phyloP scores from a whole-genome alignment of 768 basidiomycete genomes.

The Tylopilus intermedius region DNA sequence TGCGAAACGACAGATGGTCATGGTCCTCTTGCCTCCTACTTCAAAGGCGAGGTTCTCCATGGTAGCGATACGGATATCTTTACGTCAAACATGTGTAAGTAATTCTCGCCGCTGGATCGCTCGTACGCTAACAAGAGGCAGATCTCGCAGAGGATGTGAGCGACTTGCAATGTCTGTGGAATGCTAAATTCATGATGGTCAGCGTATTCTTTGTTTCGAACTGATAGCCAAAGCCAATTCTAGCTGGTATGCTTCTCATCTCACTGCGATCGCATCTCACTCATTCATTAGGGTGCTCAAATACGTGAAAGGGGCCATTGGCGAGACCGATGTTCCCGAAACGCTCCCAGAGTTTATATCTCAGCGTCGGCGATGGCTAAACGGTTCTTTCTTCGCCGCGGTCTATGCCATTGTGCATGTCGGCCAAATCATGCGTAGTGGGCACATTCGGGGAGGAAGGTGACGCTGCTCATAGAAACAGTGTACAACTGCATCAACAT shows the following conservation, averaged over 20 bases:
- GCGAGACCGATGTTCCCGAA: slow-evolving; percentile 93
- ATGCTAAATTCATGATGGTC: slow-evolving; percentile 11
- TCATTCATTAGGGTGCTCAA: slow-evolving; percentile 72
- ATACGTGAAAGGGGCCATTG: slow-evolving; percentile 92
- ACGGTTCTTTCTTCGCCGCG: slow-evolving; percentile 92
- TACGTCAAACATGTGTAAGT: slow-evolving; percentile 92
- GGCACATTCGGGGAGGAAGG: slow-evolving; percentile 70
- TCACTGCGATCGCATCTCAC: not conserved
- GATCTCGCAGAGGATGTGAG: slow-evolving; percentile 87
- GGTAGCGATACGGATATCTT: slow-evolving; percentile 87
- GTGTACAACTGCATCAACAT: slow-evolving; percentile 85
- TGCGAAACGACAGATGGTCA: slow-evolving; percentile 81
- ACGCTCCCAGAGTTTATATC: slow-evolving; percentile 88
- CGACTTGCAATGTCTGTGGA: slow-evolving; percentile 1
- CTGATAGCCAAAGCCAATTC: slow-evolving; percentile 72
- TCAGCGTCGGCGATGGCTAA: slow-evolving; percentile 85
- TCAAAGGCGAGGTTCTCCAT: slow-evolving; percentile 88
- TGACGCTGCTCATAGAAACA: slow-evolving; percentile 71
- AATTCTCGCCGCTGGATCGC: not conserved
- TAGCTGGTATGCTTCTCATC: slow-evolving; percentile 52
- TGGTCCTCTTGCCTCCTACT: slow-evolving; percentile 93
- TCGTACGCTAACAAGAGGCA: slow-evolving; percentile 27
- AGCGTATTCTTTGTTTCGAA: slow-evolving; percentile 83
- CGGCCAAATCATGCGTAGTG: slow-evolving; percentile 33
- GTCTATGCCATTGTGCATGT: slow-evolving; percentile 87